Evolutionary conservation across 371 early-diverging fungal genomes (phyloP), one percentile per base, ranked within the genome.

Genomic region (Rhizopus stolonifer): DNA sequence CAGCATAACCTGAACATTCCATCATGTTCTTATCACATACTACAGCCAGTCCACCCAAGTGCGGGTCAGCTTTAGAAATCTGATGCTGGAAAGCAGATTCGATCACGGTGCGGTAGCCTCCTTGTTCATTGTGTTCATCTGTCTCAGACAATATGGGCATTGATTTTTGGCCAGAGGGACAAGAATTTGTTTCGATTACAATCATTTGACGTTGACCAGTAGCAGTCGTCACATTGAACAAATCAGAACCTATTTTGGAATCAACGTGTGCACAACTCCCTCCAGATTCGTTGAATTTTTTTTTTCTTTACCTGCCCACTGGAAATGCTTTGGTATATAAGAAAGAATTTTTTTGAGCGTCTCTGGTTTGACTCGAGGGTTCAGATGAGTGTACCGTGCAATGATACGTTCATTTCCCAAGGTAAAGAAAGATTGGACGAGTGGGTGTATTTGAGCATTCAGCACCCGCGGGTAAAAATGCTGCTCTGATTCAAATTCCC

Each of bases 401-500:
- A 95, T 81, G 54, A 95, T 93, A n/a, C 95, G 79, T 52, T 93
- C 93, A 61, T 95, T 93, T 23, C 93, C 95, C 39, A 95, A 74
- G 1, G 87, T 80, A 49, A 95, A 88, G 70, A 95, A 95, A 24
- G 86, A 87, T 24, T 88, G 82, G 17, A 95, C 90, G 49, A 93
- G 74, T 1, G 86, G 91, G 67, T 95, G 95, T 48, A 95, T 92
- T 63, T 86, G 85, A 3, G 95, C 94, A 67, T 93, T 95, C 43
- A 95, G 67, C 0, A 93, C 95, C n/a, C 95, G 84, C 6, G 95
- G 95, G 66, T 95, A 95, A 69, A 90, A 95, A 61, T 95, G 94
- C 26, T 82, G 69, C 55, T 92, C 93, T 10, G 91, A 74, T 65
- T 93, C 93, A 63, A 95, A 95, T 46, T 91, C 91, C 21, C 91